Percentiles rank a stretch among this genome's conserved stretches.
These are phyloP conservation scores for Rhodotorula sp. DNA, from an alignment of 1,284 basidiomycete species.

Conservation along the genomic window DNA sequence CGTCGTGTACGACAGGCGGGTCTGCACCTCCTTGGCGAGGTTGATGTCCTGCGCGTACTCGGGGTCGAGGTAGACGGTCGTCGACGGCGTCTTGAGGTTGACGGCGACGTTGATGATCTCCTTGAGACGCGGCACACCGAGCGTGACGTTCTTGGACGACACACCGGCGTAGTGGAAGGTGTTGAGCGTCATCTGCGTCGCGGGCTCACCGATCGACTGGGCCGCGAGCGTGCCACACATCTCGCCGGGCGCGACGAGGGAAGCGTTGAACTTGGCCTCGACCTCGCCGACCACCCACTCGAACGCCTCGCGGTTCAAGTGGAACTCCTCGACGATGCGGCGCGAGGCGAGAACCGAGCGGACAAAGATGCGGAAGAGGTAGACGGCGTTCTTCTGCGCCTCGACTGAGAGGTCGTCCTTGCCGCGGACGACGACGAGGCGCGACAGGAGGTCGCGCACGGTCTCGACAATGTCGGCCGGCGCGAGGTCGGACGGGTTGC, in stretches of 20 bases:
- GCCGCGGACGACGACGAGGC: conserved; percentile 83
- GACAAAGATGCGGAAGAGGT: conserved; percentile 90
- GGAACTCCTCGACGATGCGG: conserved; percentile 79
- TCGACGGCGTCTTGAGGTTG: conserved; percentile 96
- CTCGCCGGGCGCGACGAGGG: conserved; percentile 89
- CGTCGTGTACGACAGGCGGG: conserved; percentile 91
- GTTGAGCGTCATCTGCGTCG: conserved; percentile 96
- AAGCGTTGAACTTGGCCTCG: conserved; percentile 90
- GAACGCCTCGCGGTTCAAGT: conserved; percentile 86
- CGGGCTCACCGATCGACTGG: conserved; percentile 98
- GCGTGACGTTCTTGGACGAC: conserved; percentile 94
- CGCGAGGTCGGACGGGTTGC: conserved; percentile 89
- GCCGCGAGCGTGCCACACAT: conserved; percentile 99
- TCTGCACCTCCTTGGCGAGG: conserved; percentile 82
- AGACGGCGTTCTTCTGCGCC: conserved; percentile 84
- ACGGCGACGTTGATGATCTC: conserved; percentile 99
- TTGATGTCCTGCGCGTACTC: conserved; percentile 65
- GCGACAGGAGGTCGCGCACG: conserved; percentile 68
- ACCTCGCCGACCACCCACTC: conserved; percentile 98
- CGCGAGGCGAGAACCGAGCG: conserved; percentile 83
- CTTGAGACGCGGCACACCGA: conserved; percentile 95
- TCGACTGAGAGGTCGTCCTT: conserved; percentile 71
- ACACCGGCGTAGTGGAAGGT: conserved; percentile 99
- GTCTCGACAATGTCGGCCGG: conserved; percentile 82
- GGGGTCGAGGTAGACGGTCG: conserved; percentile 82